A percentile compares a stretch with the other conserved stretches of the same genome.
These are phyloP conservation scores for Neonectria ditissima DNA, from an alignment of 2,329 filamentous ascomycete species.

Conservation along the genomic window DNA sequence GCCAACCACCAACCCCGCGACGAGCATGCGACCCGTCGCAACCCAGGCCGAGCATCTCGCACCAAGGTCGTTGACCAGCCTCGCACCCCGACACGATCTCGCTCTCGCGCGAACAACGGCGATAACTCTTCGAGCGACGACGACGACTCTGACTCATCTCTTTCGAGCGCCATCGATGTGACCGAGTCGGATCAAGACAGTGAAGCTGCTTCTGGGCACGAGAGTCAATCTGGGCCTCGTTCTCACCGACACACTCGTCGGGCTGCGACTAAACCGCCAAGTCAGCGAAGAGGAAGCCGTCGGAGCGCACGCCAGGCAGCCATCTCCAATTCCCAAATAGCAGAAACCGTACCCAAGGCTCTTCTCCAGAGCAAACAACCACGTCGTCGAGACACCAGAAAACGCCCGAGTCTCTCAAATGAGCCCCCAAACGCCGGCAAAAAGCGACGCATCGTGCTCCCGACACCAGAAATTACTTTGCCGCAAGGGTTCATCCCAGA, in stretches of 20 bases:
- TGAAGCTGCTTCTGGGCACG: constrained; percentile 20
- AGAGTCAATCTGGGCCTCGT: constrained; percentile 16
- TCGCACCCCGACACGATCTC: constrained; percentile 35
- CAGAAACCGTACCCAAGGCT: neutral
- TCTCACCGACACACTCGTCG: constrained; percentile 20
- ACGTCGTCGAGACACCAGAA: constrained; percentile 24
- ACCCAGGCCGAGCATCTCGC: constrained; percentile 37
- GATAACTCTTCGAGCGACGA: constrained; percentile 32
- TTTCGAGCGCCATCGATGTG: constrained; percentile 15
- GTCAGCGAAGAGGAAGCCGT: constrained; percentile 14
- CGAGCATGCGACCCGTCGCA: constrained; percentile 37
- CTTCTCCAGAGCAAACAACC: neutral
- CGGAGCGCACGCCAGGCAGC: constrained; percentile 33
- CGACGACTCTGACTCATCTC: constrained; percentile 25
- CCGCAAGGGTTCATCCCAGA: constrained; percentile 56
- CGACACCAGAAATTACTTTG: constrained; percentile 21
- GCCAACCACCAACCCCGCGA: constrained; percentile 29
- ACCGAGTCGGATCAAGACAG: constrained; percentile 31
- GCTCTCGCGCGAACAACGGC: constrained; percentile 18
- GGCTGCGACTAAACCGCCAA: neutral
- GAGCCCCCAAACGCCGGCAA: constrained; percentile 29
- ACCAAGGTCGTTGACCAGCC: constrained; percentile 18
- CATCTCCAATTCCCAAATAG: constrained; percentile 17
- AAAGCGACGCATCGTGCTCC: constrained; percentile 34
- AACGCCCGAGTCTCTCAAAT: constrained; percentile 29